A percentile compares a stretch with the other conserved stretches of the same genome.
These are phyloP conservation scores for Mycena vulgaris DNA, from an alignment of 768 basidiomycete species.

Conservation along the genomic window DNA sequence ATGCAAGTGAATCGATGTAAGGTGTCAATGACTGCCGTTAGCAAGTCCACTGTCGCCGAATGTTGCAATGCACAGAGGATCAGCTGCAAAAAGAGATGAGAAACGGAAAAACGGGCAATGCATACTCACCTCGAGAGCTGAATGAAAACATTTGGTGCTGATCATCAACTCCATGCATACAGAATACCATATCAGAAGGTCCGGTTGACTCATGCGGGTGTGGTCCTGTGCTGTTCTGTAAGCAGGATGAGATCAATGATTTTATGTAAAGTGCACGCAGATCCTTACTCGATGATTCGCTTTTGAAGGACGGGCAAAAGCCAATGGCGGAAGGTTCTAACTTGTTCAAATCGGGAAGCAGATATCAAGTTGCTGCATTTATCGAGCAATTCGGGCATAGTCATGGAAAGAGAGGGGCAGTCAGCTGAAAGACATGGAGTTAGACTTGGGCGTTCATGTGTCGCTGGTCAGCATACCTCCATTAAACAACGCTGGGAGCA, in stretches of 20 bases:
- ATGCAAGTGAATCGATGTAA: constrained; percentile 80
- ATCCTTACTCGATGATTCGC: constrained; percentile 63
- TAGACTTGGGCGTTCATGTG: background rate
- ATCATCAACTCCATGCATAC: constrained; percentile 73
- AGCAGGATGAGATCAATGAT: constrained; percentile 4
- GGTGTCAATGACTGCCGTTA: constrained; percentile 77
- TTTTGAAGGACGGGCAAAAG: constrained; percentile 78
- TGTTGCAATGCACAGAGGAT: constrained; percentile 69
- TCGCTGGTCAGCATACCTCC: constrained; percentile 57
- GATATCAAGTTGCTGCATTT: constrained; percentile 63
- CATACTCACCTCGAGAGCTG: constrained; percentile 75
- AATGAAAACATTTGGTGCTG: constrained; percentile 74
- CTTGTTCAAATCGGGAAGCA: constrained; percentile 83
- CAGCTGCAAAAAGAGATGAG: constrained; percentile 54
- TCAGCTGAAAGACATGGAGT: constrained; percentile 49
- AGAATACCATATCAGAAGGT: constrained; percentile 69
- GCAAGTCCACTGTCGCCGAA: constrained; percentile 64
- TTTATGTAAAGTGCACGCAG: background rate
- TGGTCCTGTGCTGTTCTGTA: constrained; percentile 35
- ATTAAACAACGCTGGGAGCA: constrained; percentile 76
- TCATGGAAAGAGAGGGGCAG: constrained; percentile 43
- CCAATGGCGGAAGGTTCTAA: constrained; percentile 80
- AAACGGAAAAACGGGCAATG: background rate
- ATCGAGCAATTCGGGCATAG: constrained; percentile 56
- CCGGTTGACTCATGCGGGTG: constrained; percentile 50